Percentiles rank a stretch among this genome's conserved stretches.
phyloP scores from a whole-genome alignment of 2,329 filamentous ascomycete species.

The Curvularia verruculosa region DNA sequence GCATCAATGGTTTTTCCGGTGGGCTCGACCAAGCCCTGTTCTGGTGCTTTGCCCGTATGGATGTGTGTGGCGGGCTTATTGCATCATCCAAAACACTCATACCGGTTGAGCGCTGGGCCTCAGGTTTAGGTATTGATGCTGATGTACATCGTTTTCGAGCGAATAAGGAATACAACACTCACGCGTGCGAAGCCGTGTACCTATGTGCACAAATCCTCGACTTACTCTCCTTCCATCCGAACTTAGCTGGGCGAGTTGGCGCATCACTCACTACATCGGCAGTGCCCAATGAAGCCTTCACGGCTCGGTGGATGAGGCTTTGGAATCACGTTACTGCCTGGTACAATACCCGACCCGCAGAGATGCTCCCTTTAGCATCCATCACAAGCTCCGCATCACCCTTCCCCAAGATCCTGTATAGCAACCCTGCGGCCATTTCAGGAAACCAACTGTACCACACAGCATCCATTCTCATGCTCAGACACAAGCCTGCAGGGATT shows the following conservation, averaged over 20 bases:
- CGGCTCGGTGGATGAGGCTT: slow-evolving; percentile 36
- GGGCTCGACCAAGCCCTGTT: slow-evolving; percentile 62
- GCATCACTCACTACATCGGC: background rate
- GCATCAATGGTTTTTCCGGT: slow-evolving; percentile 58
- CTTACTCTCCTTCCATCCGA: slow-evolving; percentile 26
- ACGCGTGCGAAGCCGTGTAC: slow-evolving; percentile 66
- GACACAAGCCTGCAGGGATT: slow-evolving; percentile 28
- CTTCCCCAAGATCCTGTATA: slow-evolving; percentile 23
- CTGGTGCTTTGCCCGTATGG: slow-evolving; percentile 66
- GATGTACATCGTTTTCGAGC: slow-evolving; percentile 50
- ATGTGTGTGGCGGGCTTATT: slow-evolving; percentile 62
- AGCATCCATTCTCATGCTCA: slow-evolving; percentile 19
- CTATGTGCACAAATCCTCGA: slow-evolving; percentile 57
- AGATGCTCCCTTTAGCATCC: slow-evolving; percentile 19
- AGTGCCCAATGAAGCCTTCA: background rate
- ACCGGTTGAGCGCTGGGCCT: slow-evolving; percentile 58
- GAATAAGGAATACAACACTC: slow-evolving; percentile 57
- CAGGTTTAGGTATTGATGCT: slow-evolving; percentile 47
- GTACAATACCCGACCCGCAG: slow-evolving; percentile 37
- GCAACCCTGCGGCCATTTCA: slow-evolving; percentile 25
- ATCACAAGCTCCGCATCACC: slow-evolving; percentile 10
- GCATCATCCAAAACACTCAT: slow-evolving; percentile 59
- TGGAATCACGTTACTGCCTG: slow-evolving; percentile 44
- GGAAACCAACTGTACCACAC: slow-evolving; percentile 27
- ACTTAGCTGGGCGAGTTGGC: slow-evolving; percentile 31